Evolutionary conservation across 768 basidiomycete species (phyloP), one percentile per base, ranked within the genome.

Genomic region (Nevesoporus exiguus): DNA sequence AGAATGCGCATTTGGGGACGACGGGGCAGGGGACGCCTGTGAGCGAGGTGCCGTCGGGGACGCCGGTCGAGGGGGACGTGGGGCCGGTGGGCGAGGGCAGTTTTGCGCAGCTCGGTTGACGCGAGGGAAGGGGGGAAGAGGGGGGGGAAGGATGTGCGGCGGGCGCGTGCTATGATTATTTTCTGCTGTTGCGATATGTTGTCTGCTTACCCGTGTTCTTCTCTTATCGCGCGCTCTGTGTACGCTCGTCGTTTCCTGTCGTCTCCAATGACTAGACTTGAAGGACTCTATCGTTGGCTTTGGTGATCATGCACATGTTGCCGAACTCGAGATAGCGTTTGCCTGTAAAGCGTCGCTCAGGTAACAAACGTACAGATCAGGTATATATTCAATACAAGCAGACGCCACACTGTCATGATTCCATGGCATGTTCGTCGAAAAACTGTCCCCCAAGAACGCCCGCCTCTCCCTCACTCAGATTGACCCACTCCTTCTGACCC

Each of bases 11-110:
- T 44, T 57, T 88, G 54, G 81, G 81, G 9, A 80, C 80, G 19
- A 83, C 77, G 0, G 79, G 82, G 3, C 86, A 87, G 67, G 86
- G 85, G 6, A 74, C 81, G 30, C 64, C 78, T 11, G 74, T 80
- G 10, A 78, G 62, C 47, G 83, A 85, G 64, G 83, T 87, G 11
- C 74, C 72, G 13, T 67, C 67, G 10, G 73, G 71, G 27, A 67
- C 74, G 25, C 64, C 73, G 27, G 63, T 80, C 58, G 82, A 83
- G 19, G 79, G 78, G 9, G 80, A 78, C 15, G 70, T 65, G 33
- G 86, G 80, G 1, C 87, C 86, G 1, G 65, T 84, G 33, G 63
- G 65, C 22, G 83, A 85, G 47, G 84, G 80, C 2, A 76, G 71
- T 52, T 78, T 80, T 61, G 74, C 84, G 31, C 77, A 80, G 64